Base-by-base conservation (phyloP, 768 basidiomycete genomes). In the Macrocybe gigantea region DNA sequence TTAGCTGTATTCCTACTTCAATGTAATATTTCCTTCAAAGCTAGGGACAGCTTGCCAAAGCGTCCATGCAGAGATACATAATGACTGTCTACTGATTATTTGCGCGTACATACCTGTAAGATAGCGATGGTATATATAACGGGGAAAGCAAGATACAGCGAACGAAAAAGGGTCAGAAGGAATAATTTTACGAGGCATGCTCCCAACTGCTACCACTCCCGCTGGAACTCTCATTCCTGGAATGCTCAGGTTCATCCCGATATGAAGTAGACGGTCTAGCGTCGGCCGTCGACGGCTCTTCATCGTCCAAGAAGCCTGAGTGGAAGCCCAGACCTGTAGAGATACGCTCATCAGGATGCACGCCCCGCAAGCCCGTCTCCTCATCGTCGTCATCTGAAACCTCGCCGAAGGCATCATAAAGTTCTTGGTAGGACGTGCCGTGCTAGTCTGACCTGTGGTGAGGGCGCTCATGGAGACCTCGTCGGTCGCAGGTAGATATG, bases 331-430 rank as follows among this genome's bases (percentile, higher is more conserved):
- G 54, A 1, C 69, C 71, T 9, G 65, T 67, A 34, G 62, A 69
- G 33, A 65, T 53, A n/a, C 59, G 60, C 30, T 62, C 61, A 43
- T 50, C 57, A 3, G 62, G 64, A 57, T 68, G 65, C 30, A 59
- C 64, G 30, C 69, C 66, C 14, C 74, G 73, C 44, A 94, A 68
- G 31, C 77, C 78, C 0, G 83, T 83, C 53, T 75, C 74, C 60
- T 93, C 93, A 57, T 89, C 80, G 11, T 85, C 86, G 39, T 90
- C 87, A 51, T 91, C 93, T 31, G 85, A 87, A 29, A 83, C 76
- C 59, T 93, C 92, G 33, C 92, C 93, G 66, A 98, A 98, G 12
- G 95, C 94, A 65, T 98, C 93, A 58, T 97, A 98, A 52, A 99
- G 61, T 66, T 97, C 68, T 87, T 87, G 43, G 93, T 88, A 13